Conservation (phyloP, 306 rosid species). For the Vicia sativa region DNA sequence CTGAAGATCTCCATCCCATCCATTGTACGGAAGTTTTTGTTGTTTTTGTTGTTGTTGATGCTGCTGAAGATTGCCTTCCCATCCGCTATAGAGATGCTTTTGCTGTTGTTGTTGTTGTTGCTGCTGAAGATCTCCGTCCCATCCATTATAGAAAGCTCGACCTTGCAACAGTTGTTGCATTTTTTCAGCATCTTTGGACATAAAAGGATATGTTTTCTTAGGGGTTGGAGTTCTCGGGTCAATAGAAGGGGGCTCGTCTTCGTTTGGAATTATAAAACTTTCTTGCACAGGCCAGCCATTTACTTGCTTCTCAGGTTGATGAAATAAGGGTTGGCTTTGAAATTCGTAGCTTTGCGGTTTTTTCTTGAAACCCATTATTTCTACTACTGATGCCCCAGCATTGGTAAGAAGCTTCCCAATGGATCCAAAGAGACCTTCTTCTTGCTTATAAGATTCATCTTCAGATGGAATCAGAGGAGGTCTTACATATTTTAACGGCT, state of each 20-base stretch:
- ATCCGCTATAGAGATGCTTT: conserved; percentile 57
- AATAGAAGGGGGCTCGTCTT: conserved; percentile 82
- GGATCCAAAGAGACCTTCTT: conserved; percentile 82
- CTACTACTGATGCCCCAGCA: conserved; percentile 62
- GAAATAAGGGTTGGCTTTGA: conserved; percentile 49
- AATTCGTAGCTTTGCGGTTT: conserved; percentile 48
- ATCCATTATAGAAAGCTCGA: conserved; percentile 61
- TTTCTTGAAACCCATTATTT: conserved; percentile 68
- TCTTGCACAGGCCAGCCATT: conserved; percentile 83
- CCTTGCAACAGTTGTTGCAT: conserved; percentile 72
- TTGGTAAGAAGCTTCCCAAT: conserved; percentile 69
- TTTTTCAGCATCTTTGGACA: conserved; percentile 81
- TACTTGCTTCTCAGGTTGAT: conserved; percentile 51
- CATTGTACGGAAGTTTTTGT: conserved; percentile 50
- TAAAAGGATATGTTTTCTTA: conserved; percentile 80
- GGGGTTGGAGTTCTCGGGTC: conserved; percentile 82
- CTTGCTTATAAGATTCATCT: conserved; percentile 75
- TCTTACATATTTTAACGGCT: conserved; percentile 63
- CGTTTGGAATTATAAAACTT: conserved; percentile 79
- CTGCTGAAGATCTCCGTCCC: conserved; percentile 67
- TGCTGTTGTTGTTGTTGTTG: conserved; percentile 52
- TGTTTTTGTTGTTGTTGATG: conserved; percentile 41
- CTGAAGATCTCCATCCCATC: conserved; percentile 69
- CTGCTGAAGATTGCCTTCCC: conserved; percentile 66
- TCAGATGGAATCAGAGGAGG: conserved; percentile 85